phyloP scores from a whole-genome alignment of 768 basidiomycete species.

The Amanita exitialis region DNA sequence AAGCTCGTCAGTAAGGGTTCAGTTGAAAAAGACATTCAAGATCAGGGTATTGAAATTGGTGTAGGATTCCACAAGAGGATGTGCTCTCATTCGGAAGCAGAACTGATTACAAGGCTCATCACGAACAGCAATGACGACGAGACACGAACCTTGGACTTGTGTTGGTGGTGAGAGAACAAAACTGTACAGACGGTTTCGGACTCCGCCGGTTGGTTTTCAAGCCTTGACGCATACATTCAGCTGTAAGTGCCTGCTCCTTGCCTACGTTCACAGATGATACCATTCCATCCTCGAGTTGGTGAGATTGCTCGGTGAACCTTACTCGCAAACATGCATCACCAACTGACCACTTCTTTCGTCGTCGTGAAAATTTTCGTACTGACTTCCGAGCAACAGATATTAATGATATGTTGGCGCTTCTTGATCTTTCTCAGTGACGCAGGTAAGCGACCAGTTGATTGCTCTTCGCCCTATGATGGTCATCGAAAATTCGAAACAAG shows the following conservation, averaged over 20 bases:
- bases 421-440: too few species aligned
- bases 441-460: too few species aligned
- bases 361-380: not conserved
- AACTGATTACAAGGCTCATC: conserved; percentile 58
- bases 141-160: not conserved
- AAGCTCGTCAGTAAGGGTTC: conserved; percentile 13
- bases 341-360: conserved; percentile 29
- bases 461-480: conserved; percentile 37
- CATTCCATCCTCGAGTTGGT: conserved; percentile 65
- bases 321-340: conserved; percentile 74
- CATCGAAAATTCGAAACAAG: conserved; percentile 43
- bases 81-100: conserved; percentile 74
- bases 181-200: conserved; percentile 15
- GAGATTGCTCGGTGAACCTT: conserved; percentile 60
- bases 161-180: conserved; percentile 1
- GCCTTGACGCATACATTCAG: not conserved
- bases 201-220: conserved; percentile 24
- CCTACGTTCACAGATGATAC: conserved; percentile 46
- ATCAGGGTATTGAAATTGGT: conserved; percentile 52
- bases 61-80: conserved; percentile 65
- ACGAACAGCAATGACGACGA: conserved; percentile 13
- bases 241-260: conserved; percentile 20
- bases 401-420: too few species aligned
- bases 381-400: not conserved
- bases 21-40: conserved; percentile 6